phyloP scores from a whole-genome alignment of 2,329 filamentous ascomycete species.

The Fusarium sp. region DNA sequence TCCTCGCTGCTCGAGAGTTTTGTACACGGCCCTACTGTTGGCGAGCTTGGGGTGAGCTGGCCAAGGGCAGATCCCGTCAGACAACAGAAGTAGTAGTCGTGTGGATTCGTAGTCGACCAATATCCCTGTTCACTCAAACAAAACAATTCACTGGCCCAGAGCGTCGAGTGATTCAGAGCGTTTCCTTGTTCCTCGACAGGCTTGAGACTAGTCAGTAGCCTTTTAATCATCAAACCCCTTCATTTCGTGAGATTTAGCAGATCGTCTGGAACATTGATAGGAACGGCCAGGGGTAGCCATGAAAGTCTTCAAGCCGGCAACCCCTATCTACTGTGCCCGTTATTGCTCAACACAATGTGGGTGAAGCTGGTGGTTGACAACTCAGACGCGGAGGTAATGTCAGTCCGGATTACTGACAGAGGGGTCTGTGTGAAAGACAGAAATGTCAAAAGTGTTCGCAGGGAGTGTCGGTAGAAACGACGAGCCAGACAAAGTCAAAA shows the following conservation, averaged over 20 bases:
- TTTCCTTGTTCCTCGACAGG: neutral
- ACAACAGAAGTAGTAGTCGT: neutral
- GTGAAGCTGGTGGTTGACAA: neutral
- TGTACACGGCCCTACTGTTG: slow-evolving; percentile 4
- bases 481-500: neutral
- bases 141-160: neutral
- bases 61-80: neutral
- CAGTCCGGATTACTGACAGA: neutral
- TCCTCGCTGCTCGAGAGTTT: neutral
- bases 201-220: too few species aligned
- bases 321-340: neutral
- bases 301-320: neutral
- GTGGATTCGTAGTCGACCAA: neutral
- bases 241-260: neutral
- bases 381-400: neutral
- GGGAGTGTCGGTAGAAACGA: neutral
- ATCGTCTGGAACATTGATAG: neutral
- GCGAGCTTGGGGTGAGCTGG: neutral
- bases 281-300: neutral
- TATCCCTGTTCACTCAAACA: neutral
- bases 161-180: neutral
- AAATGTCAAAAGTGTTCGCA: neutral
- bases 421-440: neutral
- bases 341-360: neutral
- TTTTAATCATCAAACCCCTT: neutral